phyloP scores from a whole-genome alignment of 495 filamentous ascomycete genomes.

The Chlorociboria aeruginascens region DNA sequence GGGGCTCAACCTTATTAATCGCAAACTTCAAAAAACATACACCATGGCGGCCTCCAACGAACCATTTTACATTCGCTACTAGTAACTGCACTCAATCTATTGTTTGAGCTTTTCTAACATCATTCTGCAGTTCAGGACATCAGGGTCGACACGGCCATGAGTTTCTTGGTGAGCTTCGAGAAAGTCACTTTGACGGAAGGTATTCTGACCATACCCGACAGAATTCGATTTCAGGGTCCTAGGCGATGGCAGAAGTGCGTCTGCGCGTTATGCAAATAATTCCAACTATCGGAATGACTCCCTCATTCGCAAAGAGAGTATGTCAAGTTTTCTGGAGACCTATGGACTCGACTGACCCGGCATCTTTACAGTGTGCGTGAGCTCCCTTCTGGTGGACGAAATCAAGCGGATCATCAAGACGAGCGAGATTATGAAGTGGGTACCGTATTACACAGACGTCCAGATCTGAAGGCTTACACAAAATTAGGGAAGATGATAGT shows the following conservation, averaged over 20 bases:
- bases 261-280: constrained; percentile 96
- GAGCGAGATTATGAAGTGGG: constrained; percentile 96
- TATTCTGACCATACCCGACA: constrained; percentile 23
- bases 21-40: background rate
- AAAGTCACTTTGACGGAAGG: background rate
- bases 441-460: background rate
- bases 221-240: constrained; percentile 96
- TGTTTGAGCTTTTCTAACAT: constrained; percentile 22
- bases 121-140: constrained; percentile 70
- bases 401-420: constrained; percentile 96
- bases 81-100: constrained; percentile 35
- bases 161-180: constrained; percentile 63
- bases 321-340: constrained; percentile 22
- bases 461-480: background rate
- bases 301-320: constrained; percentile 98
- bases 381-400: constrained; percentile 80
- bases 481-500: constrained; percentile 82
- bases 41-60: constrained; percentile 35
- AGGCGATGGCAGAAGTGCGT: constrained; percentile 88
- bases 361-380: constrained; percentile 72
- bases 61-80: constrained; percentile 94
- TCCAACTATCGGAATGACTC: constrained; percentile 99
- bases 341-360: constrained; percentile 7
- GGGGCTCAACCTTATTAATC: background rate
- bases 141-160: constrained; percentile 97